Conservation (phyloP, 306 rosid genomes). For the Trichosanthes cucumerina region DNA sequence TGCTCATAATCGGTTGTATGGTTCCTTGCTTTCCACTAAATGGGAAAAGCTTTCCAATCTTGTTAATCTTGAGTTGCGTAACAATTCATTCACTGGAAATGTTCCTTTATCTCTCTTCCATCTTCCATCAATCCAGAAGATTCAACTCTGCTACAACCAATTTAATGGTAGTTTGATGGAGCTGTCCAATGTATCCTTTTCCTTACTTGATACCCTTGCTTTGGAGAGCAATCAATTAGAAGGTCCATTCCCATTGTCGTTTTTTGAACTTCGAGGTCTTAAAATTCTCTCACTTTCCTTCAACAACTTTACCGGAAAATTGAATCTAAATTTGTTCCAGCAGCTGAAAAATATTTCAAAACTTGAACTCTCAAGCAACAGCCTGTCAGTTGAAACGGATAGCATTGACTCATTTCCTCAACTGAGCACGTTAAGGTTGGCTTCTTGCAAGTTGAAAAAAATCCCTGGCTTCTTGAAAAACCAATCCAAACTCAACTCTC, state of each 20-base stretch:
- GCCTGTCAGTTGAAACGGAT: constrained; percentile 10
- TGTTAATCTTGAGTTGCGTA: constrained; percentile 11
- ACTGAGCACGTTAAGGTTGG: constrained; percentile 13
- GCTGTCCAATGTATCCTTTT: background rate
- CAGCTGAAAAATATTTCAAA: constrained; percentile 9
- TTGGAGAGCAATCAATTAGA: constrained; percentile 34
- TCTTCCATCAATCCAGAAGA: constrained; percentile 2
- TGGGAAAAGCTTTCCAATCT: constrained; percentile 19
- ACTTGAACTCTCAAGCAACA: constrained; percentile 37
- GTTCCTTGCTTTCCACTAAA: constrained; percentile 13
- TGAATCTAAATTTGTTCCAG: constrained; percentile 5
- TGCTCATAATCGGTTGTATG: constrained; percentile 14
- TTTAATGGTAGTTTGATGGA: constrained; percentile 8
- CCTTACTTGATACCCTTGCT: constrained; percentile 31
- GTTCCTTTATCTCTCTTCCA: constrained; percentile 19
- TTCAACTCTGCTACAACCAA: constrained; percentile 15
- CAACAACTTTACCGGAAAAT: constrained; percentile 33
- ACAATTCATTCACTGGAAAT: constrained; percentile 17
- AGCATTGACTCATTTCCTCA: background rate
- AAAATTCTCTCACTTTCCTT: constrained; percentile 17
- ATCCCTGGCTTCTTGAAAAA: constrained; percentile 32
- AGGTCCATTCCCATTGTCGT: constrained; percentile 28
- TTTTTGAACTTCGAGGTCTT: constrained; percentile 14
- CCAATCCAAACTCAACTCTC: background rate
- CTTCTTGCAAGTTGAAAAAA: constrained; percentile 14